Evolutionary conservation across 305 asterid species (phyloP).

Genomic region (Stenogyne calaminthoides): DNA sequence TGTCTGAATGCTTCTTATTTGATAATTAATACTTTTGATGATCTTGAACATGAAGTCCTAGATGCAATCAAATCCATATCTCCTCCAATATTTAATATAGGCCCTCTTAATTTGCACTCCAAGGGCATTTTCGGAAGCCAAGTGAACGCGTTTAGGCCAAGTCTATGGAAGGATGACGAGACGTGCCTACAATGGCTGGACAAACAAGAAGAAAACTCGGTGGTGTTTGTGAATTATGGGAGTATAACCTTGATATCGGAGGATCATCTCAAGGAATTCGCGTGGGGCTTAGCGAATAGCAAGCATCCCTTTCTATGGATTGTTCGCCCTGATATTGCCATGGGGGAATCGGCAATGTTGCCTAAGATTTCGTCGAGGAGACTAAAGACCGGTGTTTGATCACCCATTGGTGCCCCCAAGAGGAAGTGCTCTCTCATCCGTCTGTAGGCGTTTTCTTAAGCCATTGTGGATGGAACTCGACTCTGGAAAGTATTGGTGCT

Average conservation of each 20-base stretch:
- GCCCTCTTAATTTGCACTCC: constrained; percentile 35
- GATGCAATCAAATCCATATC: constrained; percentile 24
- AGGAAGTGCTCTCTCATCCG: too few relatives aligned
- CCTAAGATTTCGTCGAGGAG: constrained; percentile 32
- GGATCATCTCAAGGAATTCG: constrained; percentile 36
- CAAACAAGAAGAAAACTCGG: constrained; percentile 27
- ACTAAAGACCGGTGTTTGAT: constrained; percentile 29
- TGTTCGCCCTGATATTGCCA: constrained; percentile 34
- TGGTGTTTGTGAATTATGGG: constrained; percentile 36
- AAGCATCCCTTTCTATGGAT: constrained; percentile 40
- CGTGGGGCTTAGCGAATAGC: constrained; percentile 42
- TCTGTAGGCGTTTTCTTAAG: too few relatives aligned
- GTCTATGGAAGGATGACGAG: constrained; percentile 41
- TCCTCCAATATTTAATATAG: constrained; percentile 34
- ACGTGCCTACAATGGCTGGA: constrained; percentile 38
- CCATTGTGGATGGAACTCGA: constrained; percentile 44
- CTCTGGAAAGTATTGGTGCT: constrained; percentile 29
- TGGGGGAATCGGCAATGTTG: constrained; percentile 27
- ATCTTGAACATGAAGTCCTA: constrained; percentile 35
- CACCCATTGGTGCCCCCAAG: constrained; percentile 37
- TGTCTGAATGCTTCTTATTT: constrained; percentile 37
- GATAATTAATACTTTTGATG: constrained; percentile 40
- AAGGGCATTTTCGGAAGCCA: background rate
- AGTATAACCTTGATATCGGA: constrained; percentile 28
- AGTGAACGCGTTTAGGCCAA: constrained; percentile 23